phyloP scores from a whole-genome alignment of 78 protist genomes.

The Blattamonas nauphoetae region DNA sequence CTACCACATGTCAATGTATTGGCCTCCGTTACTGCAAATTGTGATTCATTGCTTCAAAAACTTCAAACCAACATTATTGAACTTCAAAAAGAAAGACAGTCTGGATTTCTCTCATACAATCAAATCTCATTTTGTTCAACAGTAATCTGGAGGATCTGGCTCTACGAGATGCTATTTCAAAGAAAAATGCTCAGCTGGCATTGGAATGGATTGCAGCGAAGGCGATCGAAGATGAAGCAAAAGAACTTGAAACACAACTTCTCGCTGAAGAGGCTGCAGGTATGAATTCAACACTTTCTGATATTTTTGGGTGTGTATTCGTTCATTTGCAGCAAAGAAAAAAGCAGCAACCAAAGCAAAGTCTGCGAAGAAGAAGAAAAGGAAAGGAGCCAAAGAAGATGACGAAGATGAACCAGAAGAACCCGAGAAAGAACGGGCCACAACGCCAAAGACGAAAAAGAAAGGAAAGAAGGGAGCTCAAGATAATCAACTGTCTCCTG shows the following conservation, averaged over 20 bases:
- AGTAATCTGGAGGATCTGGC: background rate
- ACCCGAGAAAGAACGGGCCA: too few relatives aligned
- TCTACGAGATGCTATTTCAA: background rate
- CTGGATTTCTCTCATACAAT: too few relatives aligned
- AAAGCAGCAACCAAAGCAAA: too few relatives aligned
- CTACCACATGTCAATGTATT: background rate
- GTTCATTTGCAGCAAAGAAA: too few relatives aligned
- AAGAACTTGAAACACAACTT: background rate
- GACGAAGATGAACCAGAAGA: too few relatives aligned
- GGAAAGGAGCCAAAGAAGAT: too few relatives aligned
- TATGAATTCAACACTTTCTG: background rate
- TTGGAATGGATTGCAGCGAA: background rate
- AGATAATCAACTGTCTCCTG: too few relatives aligned
- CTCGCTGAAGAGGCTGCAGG: background rate
- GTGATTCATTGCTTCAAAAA: background rate
- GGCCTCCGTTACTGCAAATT: background rate
- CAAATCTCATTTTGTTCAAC: too few relatives aligned
- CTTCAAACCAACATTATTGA: background rate
- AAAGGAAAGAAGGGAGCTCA: too few relatives aligned
- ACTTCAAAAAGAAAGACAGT: background rate
- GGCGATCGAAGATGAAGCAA: background rate
- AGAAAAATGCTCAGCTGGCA: background rate
- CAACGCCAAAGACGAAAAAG: too few relatives aligned
- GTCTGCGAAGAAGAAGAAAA: too few relatives aligned
- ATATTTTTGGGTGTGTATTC: too few relatives aligned